Percentiles rank a stretch among this genome's conserved stretches.
Conservation (phyloP, 345 rosid species). For the Dovyalis caffra region DNA sequence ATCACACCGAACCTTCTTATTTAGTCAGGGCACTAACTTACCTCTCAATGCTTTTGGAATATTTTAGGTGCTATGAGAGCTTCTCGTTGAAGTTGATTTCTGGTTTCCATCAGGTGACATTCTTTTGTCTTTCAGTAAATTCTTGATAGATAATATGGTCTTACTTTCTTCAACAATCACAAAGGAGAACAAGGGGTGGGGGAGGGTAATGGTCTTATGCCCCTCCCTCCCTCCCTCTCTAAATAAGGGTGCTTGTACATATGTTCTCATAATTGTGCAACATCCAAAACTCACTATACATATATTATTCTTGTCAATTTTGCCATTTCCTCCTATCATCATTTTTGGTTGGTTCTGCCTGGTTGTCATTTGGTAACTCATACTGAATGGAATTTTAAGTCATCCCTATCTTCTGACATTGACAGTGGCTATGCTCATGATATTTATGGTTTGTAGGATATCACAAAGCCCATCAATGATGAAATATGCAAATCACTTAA, state of each 20-base stretch:
- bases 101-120: constrained; percentile 87
- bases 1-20: constrained; percentile 8
- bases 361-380: background rate
- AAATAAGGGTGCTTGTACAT: background rate
- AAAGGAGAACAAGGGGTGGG: background rate
- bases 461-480: constrained; percentile 76
- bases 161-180: background rate
- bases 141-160: background rate
- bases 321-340: background rate
- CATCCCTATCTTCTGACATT: background rate
- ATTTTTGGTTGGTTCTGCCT: background rate
- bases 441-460: constrained; percentile 52
- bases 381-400: background rate
- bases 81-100: constrained; percentile 84
- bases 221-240: constrained; percentile 1
- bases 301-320: too few species aligned
- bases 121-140: background rate
- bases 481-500: constrained; percentile 75
- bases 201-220: background rate
- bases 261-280: background rate
- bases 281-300: too few species aligned
- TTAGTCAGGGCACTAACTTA: constrained; percentile 1
- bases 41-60: constrained; percentile 19
- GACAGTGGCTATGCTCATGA: background rate
- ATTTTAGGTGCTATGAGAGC: constrained; percentile 87